phyloP scores from a whole-genome alignment of 1,284 basidiomycete species.

The Microbotryomycetes sp. region DNA sequence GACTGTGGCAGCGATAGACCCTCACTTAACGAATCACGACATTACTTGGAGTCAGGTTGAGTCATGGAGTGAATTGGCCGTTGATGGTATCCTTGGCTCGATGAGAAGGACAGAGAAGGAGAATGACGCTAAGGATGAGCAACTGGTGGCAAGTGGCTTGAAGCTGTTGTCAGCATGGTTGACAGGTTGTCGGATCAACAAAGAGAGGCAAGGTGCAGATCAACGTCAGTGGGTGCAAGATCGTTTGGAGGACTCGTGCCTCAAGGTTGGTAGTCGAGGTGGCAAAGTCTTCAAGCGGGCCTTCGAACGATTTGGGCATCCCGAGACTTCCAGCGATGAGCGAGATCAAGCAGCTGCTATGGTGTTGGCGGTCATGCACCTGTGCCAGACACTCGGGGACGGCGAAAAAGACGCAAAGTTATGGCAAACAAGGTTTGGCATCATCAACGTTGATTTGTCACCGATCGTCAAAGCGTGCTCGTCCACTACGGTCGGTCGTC shows the following conservation, averaged over 20 bases:
- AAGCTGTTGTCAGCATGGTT: slow-evolving; percentile 53
- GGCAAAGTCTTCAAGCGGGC: not conserved
- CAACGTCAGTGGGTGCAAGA: slow-evolving; percentile 45
- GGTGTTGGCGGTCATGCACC: not conserved
- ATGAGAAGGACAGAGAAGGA: slow-evolving; percentile 38
- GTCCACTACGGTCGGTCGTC: not conserved
- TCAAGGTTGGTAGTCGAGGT: not conserved
- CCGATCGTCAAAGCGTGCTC: no score
- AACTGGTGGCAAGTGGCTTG: slow-evolving; percentile 34
- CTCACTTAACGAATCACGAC: slow-evolving; percentile 79
- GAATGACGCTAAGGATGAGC: slow-evolving; percentile 2
- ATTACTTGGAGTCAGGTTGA: slow-evolving; percentile 80
- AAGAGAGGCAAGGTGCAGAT: slow-evolving; percentile 56
- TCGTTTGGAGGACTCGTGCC: slow-evolving; percentile 1
- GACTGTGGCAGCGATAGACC: slow-evolving; percentile 77
- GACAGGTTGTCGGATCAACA: slow-evolving; percentile 66
- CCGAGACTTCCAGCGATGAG: not conserved
- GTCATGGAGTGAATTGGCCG: slow-evolving; percentile 62
- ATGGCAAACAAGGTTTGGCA: not conserved
- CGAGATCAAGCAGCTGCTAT: not conserved
- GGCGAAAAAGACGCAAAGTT: not conserved
- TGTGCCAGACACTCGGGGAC: not conserved
- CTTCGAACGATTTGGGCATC: not conserved
- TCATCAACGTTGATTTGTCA: not conserved
- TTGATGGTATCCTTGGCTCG: slow-evolving; percentile 36